These are phyloP conservation scores for Cnidoscolus chayamansa DNA, from an alignment of 441 rosid species.

Conservation along the genomic window DNA sequence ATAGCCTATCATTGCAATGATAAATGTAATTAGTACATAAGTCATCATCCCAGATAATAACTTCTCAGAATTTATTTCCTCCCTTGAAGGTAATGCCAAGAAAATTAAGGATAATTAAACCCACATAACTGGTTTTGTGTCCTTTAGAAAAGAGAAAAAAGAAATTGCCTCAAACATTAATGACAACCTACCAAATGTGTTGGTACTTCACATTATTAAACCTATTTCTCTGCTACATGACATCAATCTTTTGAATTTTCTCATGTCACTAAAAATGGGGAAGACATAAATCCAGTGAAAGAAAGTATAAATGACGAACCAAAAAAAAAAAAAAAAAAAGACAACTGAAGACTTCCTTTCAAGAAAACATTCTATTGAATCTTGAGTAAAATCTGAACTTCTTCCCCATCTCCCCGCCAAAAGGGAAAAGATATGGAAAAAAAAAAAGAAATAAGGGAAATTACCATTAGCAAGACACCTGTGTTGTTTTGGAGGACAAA, in stretches of 20 bases:
- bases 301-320: conserved; percentile 31
- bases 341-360: conserved; percentile 36
- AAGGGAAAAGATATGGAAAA: conserved; percentile 32
- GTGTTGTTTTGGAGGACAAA: conserved; percentile 38
- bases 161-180: conserved; percentile 34
- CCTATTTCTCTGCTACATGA: conserved; percentile 48
- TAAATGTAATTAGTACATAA: conserved; percentile 45
- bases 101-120: conserved; percentile 38
- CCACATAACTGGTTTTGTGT: conserved; percentile 40
- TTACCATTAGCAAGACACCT: conserved; percentile 48
- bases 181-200: conserved; percentile 43
- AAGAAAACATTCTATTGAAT: conserved; percentile 46
- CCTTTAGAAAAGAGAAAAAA: conserved; percentile 20
- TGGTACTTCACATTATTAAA: conserved; percentile 55
- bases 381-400: conserved; percentile 50
- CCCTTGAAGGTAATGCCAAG: conserved; percentile 35
- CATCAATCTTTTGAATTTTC: conserved; percentile 37
- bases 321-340: conserved; percentile 28
- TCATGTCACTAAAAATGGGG: conserved; percentile 48
- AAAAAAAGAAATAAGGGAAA: conserved; percentile 35
- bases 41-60: conserved; percentile 38
- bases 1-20: conserved; percentile 39
- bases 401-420: conserved; percentile 41
- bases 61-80: conserved; percentile 44
- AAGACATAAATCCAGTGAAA: conserved; percentile 44